phyloP scores from a whole-genome alignment of 1,139 yeast genomes.

The Blastobotrys malaysiensis region DNA sequence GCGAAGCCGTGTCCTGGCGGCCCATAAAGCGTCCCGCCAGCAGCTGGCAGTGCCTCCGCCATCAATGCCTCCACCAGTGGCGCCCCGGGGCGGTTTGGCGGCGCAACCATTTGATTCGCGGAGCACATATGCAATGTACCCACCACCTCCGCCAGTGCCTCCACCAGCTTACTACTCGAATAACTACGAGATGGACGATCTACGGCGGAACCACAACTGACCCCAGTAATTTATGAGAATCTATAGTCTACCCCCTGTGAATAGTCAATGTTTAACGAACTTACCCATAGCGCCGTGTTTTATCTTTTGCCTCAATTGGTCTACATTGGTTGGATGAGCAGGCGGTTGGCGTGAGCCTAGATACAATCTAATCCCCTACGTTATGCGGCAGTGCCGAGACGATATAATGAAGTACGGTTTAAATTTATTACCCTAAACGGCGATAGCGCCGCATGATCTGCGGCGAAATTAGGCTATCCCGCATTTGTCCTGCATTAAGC shows the following conservation, averaged over 20 bases:
- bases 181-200: conserved; percentile 7
- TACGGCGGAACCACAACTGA: neutral
- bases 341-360: too few relatives aligned
- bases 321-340: too few relatives aligned
- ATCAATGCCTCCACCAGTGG: neutral
- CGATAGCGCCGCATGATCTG: neutral
- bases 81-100: neutral
- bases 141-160: conserved; percentile 10
- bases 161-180: neutral
- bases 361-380: too few relatives aligned
- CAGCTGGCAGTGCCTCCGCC: neutral
- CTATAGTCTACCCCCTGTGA: too few relatives aligned
- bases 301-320: too few relatives aligned
- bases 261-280: too few relatives aligned
- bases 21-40: neutral
- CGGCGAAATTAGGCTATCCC: neutral
- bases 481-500: neutral
- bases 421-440: neutral
- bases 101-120: neutral
- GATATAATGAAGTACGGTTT: too few relatives aligned
- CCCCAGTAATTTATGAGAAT: neutral
- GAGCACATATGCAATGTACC: neutral
- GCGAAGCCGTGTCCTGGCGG: conserved; percentile 1
- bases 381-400: neutral
- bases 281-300: too few relatives aligned